Percentiles rank a stretch among this genome's conserved stretches.
Evolutionary conservation across 1,284 basidiomycete genomes (phyloP).

Genomic region (Kalmanozyma brasiliensis): DNA sequence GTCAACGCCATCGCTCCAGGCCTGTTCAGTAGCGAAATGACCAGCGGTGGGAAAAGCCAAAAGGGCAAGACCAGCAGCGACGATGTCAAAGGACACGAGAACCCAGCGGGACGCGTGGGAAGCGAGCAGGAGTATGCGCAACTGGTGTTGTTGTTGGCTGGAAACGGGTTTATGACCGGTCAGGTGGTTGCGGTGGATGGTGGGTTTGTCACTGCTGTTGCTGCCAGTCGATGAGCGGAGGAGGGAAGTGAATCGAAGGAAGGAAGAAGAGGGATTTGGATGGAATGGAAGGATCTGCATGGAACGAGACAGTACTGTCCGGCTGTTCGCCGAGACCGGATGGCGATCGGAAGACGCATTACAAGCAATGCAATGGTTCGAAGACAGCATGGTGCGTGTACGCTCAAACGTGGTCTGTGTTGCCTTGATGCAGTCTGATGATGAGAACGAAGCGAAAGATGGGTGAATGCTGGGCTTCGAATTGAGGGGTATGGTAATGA

Average conservation of each 20-base stretch:
- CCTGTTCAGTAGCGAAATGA: conserved; percentile 58
- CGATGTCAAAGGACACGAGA: conserved; percentile 31
- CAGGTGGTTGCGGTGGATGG: conserved; percentile 56
- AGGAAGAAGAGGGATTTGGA: too few species aligned
- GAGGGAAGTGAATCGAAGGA: not conserved
- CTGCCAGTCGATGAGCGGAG: conserved; percentile 20
- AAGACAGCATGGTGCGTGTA: too few species aligned
- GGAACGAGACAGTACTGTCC: too few species aligned
- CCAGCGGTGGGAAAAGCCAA: conserved; percentile 18
- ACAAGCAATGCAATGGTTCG: too few species aligned
- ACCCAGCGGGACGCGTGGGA: conserved; percentile 54
- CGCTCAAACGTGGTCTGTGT: too few species aligned
- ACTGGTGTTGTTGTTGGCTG: conserved; percentile 47
- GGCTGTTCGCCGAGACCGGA: too few species aligned
- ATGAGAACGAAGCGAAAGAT: too few species aligned
- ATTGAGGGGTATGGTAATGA: not conserved
- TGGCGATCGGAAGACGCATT: too few species aligned
- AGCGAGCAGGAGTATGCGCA: conserved; percentile 50
- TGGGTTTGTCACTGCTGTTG: conserved; percentile 50
- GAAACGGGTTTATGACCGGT: conserved; percentile 53
- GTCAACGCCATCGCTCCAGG: conserved; percentile 62
- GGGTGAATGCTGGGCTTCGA: not conserved
- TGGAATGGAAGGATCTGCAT: too few species aligned
- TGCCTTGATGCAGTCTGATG: too few species aligned
- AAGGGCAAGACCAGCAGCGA: conserved; percentile 29